Evolutionary conservation across 805 yeast genomes (phyloP), one percentile per base, ranked within the genome.

Genomic region (Ogataea ramenticola): DNA sequence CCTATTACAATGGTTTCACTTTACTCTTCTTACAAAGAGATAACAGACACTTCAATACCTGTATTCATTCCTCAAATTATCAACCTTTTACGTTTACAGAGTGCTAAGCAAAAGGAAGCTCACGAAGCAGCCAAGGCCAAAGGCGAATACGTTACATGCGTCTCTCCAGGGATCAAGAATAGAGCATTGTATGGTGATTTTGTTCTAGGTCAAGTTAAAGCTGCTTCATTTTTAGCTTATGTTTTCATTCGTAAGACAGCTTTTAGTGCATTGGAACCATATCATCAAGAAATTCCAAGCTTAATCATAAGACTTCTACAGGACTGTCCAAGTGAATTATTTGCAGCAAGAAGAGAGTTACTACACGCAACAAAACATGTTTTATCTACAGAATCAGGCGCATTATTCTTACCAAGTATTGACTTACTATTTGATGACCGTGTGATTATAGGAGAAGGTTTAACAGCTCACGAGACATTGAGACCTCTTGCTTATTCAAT

Each of bases 1-100:
- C 99, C 99, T 10, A 91, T 93, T 34, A 89, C 96, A 4, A 85
- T 93, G 82, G 99, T 93, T 3, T 80, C 96, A 8, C 69, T 95
- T 42, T 88, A 87, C 55, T 86, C 96, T 1, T 80, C 96, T 0
- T 89, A 90, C 66, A 87, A 89, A 58, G 79, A 78, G 31, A 65
- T 88, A 42, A 86, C 85, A 1, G 76, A 77, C 39, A 67, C 84
- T 0, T 79, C 91, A 3, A 70, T 93, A 29, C 86, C 90, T 2
- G 68, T 66, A 17, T 86, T 91, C 50, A 75, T 90, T 41, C 97
- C 98, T 0, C 79, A 82, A 44, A 85, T 91, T 21, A 79, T 95
- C 43, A 78, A 76, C 44, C 69, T 90, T 45, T 70, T 93, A 51
- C 72, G 76, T 32, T 65, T 89, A 43, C 89, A 93, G 64, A 96